Evolutionary conservation across 306 rosid genomes (phyloP), one percentile per base, ranked within the genome.

Genomic region (Rubus idaeus): DNA sequence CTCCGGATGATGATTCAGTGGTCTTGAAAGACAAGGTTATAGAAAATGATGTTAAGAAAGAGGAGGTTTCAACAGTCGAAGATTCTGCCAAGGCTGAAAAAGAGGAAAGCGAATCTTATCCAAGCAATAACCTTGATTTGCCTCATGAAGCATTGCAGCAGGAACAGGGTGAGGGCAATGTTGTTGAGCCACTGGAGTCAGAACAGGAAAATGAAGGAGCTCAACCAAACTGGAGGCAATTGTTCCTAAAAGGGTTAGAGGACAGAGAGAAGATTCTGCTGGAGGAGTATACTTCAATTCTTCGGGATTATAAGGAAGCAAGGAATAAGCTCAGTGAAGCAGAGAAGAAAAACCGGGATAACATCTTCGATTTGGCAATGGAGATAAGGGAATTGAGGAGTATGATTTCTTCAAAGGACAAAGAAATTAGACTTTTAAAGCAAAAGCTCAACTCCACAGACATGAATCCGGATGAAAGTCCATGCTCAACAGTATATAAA

Each of bases 211-310:
- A 71, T 70, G 96, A 83, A 81, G 80, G 76, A 73, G 88, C 49
- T 42, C 86, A 81, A 57, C 91, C 91, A 2, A 85, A 87, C 51
- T 86, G 91, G 97, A 89, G 90, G 77, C 89, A 87, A 11, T 11
- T 86, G 81, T 85, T 91, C 76, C 74, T 78, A 14, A 86, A 80
- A 80, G 97, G 87, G 60, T 78, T 87, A 77, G 97, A 89, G 77
- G 96, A 89, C 26, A 90, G 91, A 83, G 97, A 95, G 65, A 89
- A 83, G 73, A 74, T 82, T 82, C 70, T 87, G 37, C 78, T 89
- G 64, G 94, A 90, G 12, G 98, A 95, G 84, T 91, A 87, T 74
- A 86, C 90, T 47, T 84, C 96, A 70, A 89, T 93, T 71, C 83
- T 91, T 39, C 82, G 73, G 70, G 88, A 92, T 86, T 92, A 88